Evolutionary conservation across 495 filamentous ascomycete species (phyloP).

Genomic region (Emericellopsis terricola): DNA sequence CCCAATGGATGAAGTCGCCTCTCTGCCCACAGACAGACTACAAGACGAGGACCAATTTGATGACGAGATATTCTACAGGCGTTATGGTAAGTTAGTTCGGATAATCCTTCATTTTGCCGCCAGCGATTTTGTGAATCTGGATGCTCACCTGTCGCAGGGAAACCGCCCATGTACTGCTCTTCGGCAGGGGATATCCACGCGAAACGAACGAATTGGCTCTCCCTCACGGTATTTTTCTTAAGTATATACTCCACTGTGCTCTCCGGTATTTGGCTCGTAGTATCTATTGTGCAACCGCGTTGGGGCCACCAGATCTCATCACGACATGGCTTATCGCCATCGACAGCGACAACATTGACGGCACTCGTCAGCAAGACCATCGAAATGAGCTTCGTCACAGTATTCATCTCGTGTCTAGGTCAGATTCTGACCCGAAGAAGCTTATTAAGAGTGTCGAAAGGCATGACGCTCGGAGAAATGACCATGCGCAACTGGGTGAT

Average conservation of each 20-base stretch:
- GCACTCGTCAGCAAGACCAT: conserved; percentile 54
- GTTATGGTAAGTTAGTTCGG: not conserved
- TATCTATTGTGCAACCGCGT: conserved; percentile 38
- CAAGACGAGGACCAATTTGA: not conserved
- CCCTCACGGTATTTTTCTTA: conserved; percentile 35
- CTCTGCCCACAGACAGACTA: too few relatives aligned
- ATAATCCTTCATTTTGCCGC: not conserved
- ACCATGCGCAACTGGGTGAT: conserved; percentile 38
- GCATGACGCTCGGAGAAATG: conserved; percentile 57
- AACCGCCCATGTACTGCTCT: conserved; percentile 8
- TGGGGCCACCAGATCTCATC: conserved; percentile 36
- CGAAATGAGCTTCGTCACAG: conserved; percentile 59
- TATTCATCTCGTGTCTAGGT: conserved; percentile 55
- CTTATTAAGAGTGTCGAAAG: conserved; percentile 31
- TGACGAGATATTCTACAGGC: not conserved
- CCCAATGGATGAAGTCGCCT: too few relatives aligned
- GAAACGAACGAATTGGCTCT: conserved; percentile 35
- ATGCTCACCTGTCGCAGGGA: not conserved
- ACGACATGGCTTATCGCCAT: conserved; percentile 26
- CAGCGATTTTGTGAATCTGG: too few relatives aligned
- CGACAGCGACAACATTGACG: conserved; percentile 41
- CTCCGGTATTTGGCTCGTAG: conserved; percentile 42
- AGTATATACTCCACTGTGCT: conserved; percentile 49
- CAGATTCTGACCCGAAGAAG: conserved; percentile 52
- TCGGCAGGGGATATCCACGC: conserved; percentile 15